These are phyloP conservation scores for Penicillium crystallinum DNA, from an alignment of 495 filamentous ascomycete genomes.

Conservation along the genomic window DNA sequence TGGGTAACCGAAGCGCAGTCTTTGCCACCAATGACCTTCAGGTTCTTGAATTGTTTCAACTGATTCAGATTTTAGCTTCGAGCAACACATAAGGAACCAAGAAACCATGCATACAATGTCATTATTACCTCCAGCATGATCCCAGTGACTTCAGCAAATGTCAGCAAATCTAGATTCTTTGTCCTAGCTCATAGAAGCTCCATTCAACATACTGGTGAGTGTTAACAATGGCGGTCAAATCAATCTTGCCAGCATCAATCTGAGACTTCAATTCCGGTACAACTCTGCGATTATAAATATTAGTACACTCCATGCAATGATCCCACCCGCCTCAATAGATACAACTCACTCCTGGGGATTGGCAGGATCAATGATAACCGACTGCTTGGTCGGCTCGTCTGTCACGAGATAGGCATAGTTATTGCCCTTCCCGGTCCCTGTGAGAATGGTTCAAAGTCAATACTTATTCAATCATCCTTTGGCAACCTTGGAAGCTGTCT, in stretches of 20 bases:
- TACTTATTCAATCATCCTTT: background rate
- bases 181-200: background rate
- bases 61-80: conserved; percentile 29
- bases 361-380: conserved; percentile 95
- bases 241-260: conserved; percentile 65
- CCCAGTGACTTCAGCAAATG: conserved; percentile 64
- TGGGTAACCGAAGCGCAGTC: conserved; percentile 74
- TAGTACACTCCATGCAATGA: background rate
- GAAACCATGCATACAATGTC: conserved; percentile 53
- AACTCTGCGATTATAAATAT: conserved; percentile 52
- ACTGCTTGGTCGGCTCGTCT: conserved; percentile 84
- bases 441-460: conserved; percentile 4
- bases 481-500: background rate
- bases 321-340: background rate
- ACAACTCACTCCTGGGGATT: conserved; percentile 80
- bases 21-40: conserved; percentile 81
- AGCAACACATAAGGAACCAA: background rate
- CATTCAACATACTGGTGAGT: conserved; percentile 80
- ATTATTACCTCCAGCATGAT: conserved; percentile 89
- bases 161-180: background rate
- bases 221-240: conserved; percentile 85
- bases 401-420: conserved; percentile 97
- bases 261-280: conserved; percentile 70
- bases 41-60: conserved; percentile 60
- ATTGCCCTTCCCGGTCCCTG: conserved; percentile 84